Conservation (phyloP, 768 basidiomycete species). For the Gelatoporia subvermispora region DNA sequence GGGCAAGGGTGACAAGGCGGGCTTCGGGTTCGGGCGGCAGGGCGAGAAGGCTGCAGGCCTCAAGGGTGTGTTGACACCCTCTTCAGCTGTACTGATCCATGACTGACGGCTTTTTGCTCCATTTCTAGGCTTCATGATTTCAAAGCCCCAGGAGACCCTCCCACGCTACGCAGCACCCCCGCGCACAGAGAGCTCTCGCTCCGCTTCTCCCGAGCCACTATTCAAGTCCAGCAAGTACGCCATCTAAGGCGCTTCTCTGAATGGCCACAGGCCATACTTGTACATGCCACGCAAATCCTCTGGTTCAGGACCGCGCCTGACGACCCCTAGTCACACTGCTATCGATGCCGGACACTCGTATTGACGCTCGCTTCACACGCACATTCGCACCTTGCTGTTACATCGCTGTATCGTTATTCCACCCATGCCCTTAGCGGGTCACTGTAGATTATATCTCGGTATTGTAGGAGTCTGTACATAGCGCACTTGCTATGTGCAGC, state of each 20-base stretch:
- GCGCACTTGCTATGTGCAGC: too few relatives aligned
- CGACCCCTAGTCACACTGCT: conserved; percentile 7
- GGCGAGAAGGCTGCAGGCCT: conserved; percentile 74
- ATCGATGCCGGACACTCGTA: not conserved
- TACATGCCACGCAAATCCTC: too few relatives aligned
- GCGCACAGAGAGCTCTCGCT: conserved; percentile 19
- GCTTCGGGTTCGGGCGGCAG: conserved; percentile 76
- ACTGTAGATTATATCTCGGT: too few relatives aligned
- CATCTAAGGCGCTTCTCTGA: conserved; percentile 15
- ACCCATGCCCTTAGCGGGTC: too few relatives aligned
- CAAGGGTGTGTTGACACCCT: conserved; percentile 40
- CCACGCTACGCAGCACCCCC: conserved; percentile 43
- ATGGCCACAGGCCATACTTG: conserved; percentile 1
- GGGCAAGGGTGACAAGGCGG: conserved; percentile 28
- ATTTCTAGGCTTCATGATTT: conserved; percentile 47
- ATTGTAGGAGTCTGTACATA: not conserved
- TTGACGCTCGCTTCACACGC: not conserved
- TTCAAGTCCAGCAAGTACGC: conserved; percentile 28
- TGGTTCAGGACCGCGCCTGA: too few relatives aligned
- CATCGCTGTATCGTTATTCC: conserved; percentile 15
- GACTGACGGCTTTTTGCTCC: not conserved
- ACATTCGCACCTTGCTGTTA: too few relatives aligned
- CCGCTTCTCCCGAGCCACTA: conserved; percentile 21
- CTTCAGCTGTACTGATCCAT: not conserved
- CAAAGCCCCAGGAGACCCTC: conserved; percentile 53